These are phyloP conservation scores for Irpex rosettiformis DNA, from an alignment of 1,284 basidiomycete species.

Conservation along the genomic window DNA sequence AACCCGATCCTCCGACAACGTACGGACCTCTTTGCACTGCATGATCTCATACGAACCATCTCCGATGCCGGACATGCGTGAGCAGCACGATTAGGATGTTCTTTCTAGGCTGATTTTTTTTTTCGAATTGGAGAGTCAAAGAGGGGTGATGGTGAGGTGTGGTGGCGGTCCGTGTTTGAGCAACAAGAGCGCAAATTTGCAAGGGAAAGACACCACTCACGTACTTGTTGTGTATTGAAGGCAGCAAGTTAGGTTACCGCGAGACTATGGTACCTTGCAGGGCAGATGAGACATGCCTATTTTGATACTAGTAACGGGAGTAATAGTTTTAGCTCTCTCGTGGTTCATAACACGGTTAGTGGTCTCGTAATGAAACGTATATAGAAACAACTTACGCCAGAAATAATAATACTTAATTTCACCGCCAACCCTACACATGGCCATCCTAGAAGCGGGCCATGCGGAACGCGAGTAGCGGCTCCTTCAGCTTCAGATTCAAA, in stretches of 20 bases:
- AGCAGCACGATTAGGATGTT: not conserved
- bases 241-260: too few relatives aligned
- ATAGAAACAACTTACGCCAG: too few relatives aligned
- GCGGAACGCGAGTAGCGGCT: not conserved
- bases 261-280: too few relatives aligned
- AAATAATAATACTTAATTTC: too few relatives aligned
- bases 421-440: too few relatives aligned
- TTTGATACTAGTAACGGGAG: too few relatives aligned
- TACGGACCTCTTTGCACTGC: not conserved
- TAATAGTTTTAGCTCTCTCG: too few relatives aligned
- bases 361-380: too few relatives aligned
- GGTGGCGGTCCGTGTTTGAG: not conserved
- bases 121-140: not conserved
- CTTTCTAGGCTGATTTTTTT: not conserved
- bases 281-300: too few relatives aligned
- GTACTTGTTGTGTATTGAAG: too few relatives aligned
- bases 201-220: not conserved
- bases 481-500: not conserved
- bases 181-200: too few relatives aligned
- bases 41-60: not conserved
- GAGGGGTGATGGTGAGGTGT: not conserved
- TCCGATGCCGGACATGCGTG: constrained; percentile 1
- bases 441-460: not conserved
- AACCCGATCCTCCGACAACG: not conserved
- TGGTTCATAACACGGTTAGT: too few relatives aligned